Percentiles rank a stretch among this genome's conserved stretches.
These are phyloP conservation scores for Asterella californica DNA, from an alignment of 225 moss, liverwort and hornwort species.

Conservation along the genomic window DNA sequence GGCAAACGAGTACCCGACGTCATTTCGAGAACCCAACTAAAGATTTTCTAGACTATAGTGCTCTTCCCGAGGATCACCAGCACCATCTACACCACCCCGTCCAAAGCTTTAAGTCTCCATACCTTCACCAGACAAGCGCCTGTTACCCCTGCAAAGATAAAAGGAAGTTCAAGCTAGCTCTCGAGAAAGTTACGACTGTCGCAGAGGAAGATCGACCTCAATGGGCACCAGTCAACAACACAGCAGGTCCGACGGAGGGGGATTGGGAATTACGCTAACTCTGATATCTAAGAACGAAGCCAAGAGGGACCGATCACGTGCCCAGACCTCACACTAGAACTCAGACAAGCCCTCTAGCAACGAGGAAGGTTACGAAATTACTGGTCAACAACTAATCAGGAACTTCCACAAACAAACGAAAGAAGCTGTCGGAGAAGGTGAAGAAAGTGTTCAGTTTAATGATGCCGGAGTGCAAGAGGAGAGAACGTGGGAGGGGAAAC, in stretches of 20 bases:
- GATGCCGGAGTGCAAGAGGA: background rate
- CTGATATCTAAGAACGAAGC: background rate
- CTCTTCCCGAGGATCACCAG: background rate
- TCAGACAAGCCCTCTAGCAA: background rate
- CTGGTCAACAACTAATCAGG: background rate
- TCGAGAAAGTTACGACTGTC: background rate
- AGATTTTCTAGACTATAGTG: background rate
- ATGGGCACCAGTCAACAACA: background rate
- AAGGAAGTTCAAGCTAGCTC: background rate
- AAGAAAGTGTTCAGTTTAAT: background rate
- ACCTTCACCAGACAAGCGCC: background rate
- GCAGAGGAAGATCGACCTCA: background rate
- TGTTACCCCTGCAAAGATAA: background rate
- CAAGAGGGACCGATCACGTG: background rate
- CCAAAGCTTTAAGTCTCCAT: background rate
- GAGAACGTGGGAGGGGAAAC: background rate
- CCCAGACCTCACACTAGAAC: background rate
- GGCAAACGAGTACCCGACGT: constrained; percentile 55
- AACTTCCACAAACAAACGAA: background rate
- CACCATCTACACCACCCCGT: constrained; percentile 21
- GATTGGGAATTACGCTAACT: background rate
- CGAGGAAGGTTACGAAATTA: background rate
- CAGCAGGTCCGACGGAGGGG: background rate
- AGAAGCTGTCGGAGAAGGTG: background rate
- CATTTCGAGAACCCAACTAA: constrained; percentile 21